Evolutionary conservation across 2,329 filamentous ascomycete genomes (phyloP), one percentile per base, ranked within the genome.

Genomic region (Torrubiellomyces zombiae): DNA sequence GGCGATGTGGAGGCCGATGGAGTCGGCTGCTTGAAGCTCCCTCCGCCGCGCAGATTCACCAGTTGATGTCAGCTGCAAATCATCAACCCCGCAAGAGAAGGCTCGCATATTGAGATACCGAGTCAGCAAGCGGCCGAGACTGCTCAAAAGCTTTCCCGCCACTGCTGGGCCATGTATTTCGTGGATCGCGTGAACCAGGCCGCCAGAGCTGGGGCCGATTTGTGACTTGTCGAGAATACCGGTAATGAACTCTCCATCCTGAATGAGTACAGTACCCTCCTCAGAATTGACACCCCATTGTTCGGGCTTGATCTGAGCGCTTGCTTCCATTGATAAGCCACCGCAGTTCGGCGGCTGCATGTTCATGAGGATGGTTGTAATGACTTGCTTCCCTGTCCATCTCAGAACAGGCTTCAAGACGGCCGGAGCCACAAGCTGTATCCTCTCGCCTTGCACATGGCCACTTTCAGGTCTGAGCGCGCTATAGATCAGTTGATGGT

Each of bases 181-280:
- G 43, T 98, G 86, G 13, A 95, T 69, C 3, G 83, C 75, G 45
- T 98, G 89, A 31, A 98, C 72, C 21, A 98, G 63, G 33, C 89
- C 89, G 26, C 85, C 85, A 16, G 73, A 71, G 31, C 71, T 78
- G 18, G 85, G 83, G 27, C 89, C 89, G 30, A 98, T 78, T 39
- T 98, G 89, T 20, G 80, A 76, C 55, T 98, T 98, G 49, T 98
- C 91, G 15, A 98, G 63, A 39, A 98, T 91, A 39, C 89, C 89
- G 23, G 72, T 77, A 23, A 94, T 64, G 36, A 95, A 70, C 37
- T 93, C 80, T 24, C 89, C 86, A 37, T 89, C 74, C 34, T 79
- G 73, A 50, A 98, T 75, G 12, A 85, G 62, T 16, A 98, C 83
- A 1, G 60, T 53, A 13, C 74, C 78, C 48, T 95, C 89, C 47